A percentile compares a stretch with the other conserved stretches of the same genome.
Conservation (phyloP, 1,284 basidiomycete genomes). For the Trametes polyzona region DNA sequence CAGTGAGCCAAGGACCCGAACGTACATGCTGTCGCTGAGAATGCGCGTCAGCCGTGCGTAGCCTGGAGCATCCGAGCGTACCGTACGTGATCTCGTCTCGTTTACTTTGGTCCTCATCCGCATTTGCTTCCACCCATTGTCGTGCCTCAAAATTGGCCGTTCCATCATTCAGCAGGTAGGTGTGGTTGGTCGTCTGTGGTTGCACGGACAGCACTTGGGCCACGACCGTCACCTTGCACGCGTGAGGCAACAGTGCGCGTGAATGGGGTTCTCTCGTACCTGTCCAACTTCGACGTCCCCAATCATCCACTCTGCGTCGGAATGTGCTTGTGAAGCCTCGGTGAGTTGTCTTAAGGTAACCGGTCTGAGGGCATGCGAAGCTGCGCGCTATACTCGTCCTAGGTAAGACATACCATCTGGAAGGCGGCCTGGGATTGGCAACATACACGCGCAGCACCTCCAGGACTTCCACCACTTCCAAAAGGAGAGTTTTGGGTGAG, state of each 20-base stretch:
- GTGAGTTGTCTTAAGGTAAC: constrained; percentile 85
- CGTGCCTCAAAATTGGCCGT: constrained; percentile 88
- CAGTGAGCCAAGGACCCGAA: constrained; percentile 89
- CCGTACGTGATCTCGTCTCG: constrained; percentile 51
- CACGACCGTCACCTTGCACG: constrained; percentile 70
- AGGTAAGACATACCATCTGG: too few relatives aligned
- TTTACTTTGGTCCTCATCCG: constrained; percentile 54
- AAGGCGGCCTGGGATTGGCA: too few relatives aligned
- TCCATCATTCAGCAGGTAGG: constrained; percentile 87
- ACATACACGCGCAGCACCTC: constrained; percentile 33
- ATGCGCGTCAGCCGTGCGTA: neutral
- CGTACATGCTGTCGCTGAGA: constrained; percentile 78
- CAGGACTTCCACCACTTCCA: constrained; percentile 50
- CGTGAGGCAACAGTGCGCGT: neutral
- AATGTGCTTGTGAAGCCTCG: constrained; percentile 80
- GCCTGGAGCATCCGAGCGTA: neutral
- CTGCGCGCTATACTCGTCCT: too few relatives aligned
- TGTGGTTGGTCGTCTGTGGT: constrained; percentile 80
- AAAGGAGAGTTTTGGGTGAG: constrained; percentile 49
- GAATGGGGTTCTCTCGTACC: constrained; percentile 44
- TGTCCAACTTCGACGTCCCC: constrained; percentile 84
- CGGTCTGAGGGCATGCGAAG: constrained; percentile 77
- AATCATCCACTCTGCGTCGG: constrained; percentile 88
- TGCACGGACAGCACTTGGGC: constrained; percentile 77
- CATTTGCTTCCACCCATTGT: constrained; percentile 80